phyloP scores from a whole-genome alignment of 257 asterid species.

The Vinca minor region DNA sequence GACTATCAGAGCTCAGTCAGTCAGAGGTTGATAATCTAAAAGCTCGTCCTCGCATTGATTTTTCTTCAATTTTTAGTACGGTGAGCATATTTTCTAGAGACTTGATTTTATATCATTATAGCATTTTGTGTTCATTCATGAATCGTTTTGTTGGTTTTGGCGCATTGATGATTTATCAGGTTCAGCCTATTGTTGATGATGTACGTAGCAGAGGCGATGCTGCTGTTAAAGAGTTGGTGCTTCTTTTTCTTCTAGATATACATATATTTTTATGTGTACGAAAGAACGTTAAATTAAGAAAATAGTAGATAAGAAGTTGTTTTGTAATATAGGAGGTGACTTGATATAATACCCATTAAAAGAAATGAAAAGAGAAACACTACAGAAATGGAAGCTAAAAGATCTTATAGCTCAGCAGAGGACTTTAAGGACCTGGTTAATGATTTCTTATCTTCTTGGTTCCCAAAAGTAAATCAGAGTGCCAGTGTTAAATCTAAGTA shows the following conservation, averaged over 20 bases:
- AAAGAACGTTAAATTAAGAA: background rate
- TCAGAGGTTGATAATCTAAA: slow-evolving; percentile 74
- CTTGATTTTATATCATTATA: background rate
- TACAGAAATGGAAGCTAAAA: no score
- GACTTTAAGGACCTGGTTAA: background rate
- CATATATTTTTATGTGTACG: background rate
- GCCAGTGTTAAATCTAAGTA: no score
- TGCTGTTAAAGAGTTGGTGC: slow-evolving; percentile 87
- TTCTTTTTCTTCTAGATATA: slow-evolving; percentile 17
- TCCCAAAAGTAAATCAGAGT: no score
- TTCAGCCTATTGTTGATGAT: slow-evolving; percentile 92
- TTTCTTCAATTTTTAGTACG: slow-evolving; percentile 63
- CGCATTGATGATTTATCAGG: slow-evolving; percentile 35
- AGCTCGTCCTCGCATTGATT: slow-evolving; percentile 87
- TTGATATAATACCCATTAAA: background rate
- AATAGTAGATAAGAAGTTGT: no score
- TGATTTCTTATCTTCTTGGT: background rate
- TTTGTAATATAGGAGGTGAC: background rate
- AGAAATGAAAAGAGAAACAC: background rate
- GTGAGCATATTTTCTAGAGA: slow-evolving; percentile 37
- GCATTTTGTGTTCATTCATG: background rate
- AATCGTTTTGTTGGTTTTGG: slow-evolving; percentile 8
- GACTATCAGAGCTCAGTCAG: slow-evolving; percentile 64
- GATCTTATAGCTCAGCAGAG: background rate
- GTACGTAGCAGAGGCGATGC: slow-evolving; percentile 76